These are phyloP conservation scores for Mycena vulgaris DNA, from an alignment of 768 basidiomycete genomes.

Conservation along the genomic window DNA sequence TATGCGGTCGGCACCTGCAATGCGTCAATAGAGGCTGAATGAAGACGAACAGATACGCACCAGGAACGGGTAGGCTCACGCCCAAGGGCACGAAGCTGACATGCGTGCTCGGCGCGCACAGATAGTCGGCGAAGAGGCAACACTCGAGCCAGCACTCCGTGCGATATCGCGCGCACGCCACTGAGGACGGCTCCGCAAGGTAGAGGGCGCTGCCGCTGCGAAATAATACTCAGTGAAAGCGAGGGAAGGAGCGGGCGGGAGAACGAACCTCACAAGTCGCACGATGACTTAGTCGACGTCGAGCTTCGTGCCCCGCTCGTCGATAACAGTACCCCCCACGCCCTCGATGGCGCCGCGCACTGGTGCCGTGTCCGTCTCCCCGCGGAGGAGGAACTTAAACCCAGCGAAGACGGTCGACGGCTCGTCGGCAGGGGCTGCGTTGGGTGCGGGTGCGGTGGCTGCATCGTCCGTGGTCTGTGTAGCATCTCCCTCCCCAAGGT, in stretches of 20 bases:
- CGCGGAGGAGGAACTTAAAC: constrained; percentile 70
- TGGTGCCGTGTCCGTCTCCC: constrained; percentile 72
- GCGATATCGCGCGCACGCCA: constrained; percentile 70
- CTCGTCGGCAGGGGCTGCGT: background rate
- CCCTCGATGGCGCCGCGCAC: constrained; percentile 75
- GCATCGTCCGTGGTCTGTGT: too few species aligned
- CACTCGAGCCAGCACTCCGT: constrained; percentile 97
- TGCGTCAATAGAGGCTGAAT: background rate
- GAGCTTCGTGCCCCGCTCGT: constrained; percentile 53
- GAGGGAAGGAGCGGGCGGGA: background rate
- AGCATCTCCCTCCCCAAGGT: background rate
- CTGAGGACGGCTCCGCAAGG: constrained; percentile 65
- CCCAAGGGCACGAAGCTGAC: constrained; percentile 79
- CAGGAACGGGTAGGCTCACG: constrained; percentile 70
- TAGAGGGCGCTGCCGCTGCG: constrained; percentile 81
- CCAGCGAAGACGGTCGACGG: constrained; percentile 62
- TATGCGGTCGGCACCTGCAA: constrained; percentile 69
- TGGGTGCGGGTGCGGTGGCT: constrained; percentile 25
- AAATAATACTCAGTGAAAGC: background rate
- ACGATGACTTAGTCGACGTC: constrained; percentile 79
- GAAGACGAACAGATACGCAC: constrained; percentile 53
- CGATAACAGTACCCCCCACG: constrained; percentile 67
- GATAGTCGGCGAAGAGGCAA: constrained; percentile 82
- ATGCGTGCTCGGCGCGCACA: constrained; percentile 78
- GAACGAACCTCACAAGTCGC: constrained; percentile 77